Conservation (phyloP, 352 stramenopile genomes). For the Phytophthora pisi region DNA sequence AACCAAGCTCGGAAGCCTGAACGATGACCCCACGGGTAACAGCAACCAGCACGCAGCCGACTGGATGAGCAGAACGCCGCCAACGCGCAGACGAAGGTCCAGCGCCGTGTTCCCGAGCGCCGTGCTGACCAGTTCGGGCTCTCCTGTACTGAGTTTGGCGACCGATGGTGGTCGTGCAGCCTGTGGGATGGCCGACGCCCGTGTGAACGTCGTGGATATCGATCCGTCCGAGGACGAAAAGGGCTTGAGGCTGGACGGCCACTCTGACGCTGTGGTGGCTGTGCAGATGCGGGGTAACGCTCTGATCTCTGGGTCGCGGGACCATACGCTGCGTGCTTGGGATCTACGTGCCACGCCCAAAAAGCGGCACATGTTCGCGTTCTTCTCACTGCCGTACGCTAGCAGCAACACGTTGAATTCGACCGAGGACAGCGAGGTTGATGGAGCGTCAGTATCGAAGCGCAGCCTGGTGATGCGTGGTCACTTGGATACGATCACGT, state of each 20-base stretch:
- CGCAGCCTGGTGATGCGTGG: slow-evolving; percentile 69
- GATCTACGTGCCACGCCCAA: slow-evolving; percentile 66
- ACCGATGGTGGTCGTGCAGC: slow-evolving; percentile 55
- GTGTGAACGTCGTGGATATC: slow-evolving; percentile 50
- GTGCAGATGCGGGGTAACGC: slow-evolving; percentile 66
- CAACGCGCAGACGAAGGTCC: slow-evolving; percentile 29
- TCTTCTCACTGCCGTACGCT: slow-evolving; percentile 49
- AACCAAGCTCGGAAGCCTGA: slow-evolving; percentile 3
- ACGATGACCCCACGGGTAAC: slow-evolving; percentile 1
- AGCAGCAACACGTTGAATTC: slow-evolving; percentile 16
- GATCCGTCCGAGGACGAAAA: slow-evolving; percentile 37
- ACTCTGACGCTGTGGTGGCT: slow-evolving; percentile 56
- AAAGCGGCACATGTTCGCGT: slow-evolving; percentile 67
- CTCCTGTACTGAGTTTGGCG: slow-evolving; percentile 61
- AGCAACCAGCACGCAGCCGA: slow-evolving; percentile 23
- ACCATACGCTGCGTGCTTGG: slow-evolving; percentile 78
- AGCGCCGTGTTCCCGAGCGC: slow-evolving; percentile 32
- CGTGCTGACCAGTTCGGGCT: slow-evolving; percentile 29
- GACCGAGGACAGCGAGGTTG: slow-evolving; percentile 45
- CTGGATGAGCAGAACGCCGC: slow-evolving; percentile 35
- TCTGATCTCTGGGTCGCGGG: slow-evolving; percentile 71
- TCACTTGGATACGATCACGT: slow-evolving; percentile 65
- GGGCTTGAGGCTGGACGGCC: slow-evolving; percentile 54
- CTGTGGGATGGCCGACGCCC: slow-evolving; percentile 52
- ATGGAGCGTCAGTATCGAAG: slow-evolving; percentile 62